phyloP scores from a whole-genome alignment of 1,284 basidiomycete species.

The Gastroboletus turbinatus region DNA sequence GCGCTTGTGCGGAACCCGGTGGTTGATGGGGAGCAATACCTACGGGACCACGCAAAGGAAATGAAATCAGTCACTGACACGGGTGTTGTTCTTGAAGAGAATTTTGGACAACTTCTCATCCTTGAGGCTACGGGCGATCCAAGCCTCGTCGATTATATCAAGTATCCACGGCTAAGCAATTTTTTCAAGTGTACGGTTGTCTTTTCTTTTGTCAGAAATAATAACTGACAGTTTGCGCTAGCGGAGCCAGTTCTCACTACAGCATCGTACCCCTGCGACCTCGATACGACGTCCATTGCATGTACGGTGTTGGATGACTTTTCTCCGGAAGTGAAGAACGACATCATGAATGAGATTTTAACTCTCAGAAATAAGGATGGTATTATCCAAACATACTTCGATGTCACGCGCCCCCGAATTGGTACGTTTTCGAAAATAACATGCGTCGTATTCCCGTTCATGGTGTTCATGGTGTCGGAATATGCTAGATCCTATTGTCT shows the following conservation, averaged over 20 bases:
- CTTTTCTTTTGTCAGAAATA: background rate
- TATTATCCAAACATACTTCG: slow-evolving; percentile 24
- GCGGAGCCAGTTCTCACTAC: slow-evolving; percentile 14
- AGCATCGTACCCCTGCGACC: slow-evolving; percentile 13
- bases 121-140: slow-evolving; percentile 20
- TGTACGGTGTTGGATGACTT: slow-evolving; percentile 22
- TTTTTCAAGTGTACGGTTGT: slow-evolving; percentile 18
- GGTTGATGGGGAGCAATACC: slow-evolving; percentile 15
- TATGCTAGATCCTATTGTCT: slow-evolving; percentile 20
- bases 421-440: slow-evolving; percentile 6
- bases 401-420: slow-evolving; percentile 20
- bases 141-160: slow-evolving; percentile 23
- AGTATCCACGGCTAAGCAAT: slow-evolving; percentile 22
- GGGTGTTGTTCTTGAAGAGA: slow-evolving; percentile 21
- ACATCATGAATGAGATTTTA: slow-evolving; percentile 27
- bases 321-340: slow-evolving; percentile 17
- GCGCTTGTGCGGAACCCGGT: slow-evolving; percentile 22
- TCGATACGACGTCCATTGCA: slow-evolving; percentile 25
- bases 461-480: background rate
- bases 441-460: background rate
- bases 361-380: slow-evolving; percentile 20
- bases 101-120: slow-evolving; percentile 25
- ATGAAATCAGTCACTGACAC: slow-evolving; percentile 22
- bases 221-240: slow-evolving; percentile 4
- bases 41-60: slow-evolving; percentile 14